Percentiles rank a stretch among this genome's conserved stretches.
phyloP scores from a whole-genome alignment of 2,329 filamentous ascomycete species.

The Fusarium verrucosum region DNA sequence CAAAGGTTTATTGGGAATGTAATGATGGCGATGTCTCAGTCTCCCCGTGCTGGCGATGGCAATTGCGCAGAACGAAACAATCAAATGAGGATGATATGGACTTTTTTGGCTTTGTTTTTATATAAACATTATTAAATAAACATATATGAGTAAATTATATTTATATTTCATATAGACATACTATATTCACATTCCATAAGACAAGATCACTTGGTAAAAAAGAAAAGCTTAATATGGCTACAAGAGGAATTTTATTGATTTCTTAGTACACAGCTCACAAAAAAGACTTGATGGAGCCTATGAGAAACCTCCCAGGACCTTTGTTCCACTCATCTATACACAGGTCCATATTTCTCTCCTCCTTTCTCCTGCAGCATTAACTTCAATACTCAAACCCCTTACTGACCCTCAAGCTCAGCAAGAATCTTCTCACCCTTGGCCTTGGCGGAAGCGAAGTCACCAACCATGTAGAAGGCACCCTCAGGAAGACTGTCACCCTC shows the following conservation, averaged over 20 bases:
- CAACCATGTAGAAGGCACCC: constrained; percentile 97
- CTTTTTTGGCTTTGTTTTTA: no score
- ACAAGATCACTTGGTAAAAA: constrained; percentile 34
- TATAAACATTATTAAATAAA: no score
- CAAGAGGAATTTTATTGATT: constrained; percentile 60
- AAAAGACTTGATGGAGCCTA: constrained; percentile 66
- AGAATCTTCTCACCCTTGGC: constrained; percentile 99
- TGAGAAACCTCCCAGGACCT: constrained; percentile 58
- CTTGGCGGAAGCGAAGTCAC: constrained; percentile 90
- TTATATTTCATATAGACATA: no score
- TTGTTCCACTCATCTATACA: constrained; percentile 68
- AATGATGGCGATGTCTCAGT: background rate
- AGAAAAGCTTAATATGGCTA: constrained; percentile 48
- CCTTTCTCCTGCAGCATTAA: constrained; percentile 48
- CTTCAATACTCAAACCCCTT: constrained; percentile 52
- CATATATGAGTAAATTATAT: no score
- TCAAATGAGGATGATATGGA: no score
- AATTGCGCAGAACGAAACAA: background rate
- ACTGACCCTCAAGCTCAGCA: constrained; percentile 82
- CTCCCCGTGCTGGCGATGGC: background rate
- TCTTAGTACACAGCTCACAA: constrained; percentile 71
- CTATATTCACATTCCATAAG: background rate
- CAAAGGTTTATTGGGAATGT: background rate
- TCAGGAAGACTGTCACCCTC: constrained; percentile 97
- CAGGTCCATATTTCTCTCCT: constrained; percentile 52